Evolutionary conservation across 1,139 yeast genomes (phyloP).

Genomic region (Taphrina pruni): DNA sequence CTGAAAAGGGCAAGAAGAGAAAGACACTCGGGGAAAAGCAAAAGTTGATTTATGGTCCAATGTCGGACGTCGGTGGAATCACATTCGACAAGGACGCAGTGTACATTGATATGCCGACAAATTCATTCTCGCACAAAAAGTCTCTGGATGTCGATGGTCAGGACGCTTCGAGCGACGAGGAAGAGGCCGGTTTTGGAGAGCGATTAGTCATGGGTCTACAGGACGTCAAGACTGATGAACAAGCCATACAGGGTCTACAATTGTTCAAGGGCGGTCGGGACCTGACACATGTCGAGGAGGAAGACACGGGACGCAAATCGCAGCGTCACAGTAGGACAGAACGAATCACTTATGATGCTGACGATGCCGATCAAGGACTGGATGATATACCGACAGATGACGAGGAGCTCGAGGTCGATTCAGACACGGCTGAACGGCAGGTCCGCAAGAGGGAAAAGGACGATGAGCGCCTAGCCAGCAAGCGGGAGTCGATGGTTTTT

Average conservation of each 20-base stretch:
- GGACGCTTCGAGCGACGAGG: slow-evolving; percentile 49
- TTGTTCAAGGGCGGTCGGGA: slow-evolving; percentile 61
- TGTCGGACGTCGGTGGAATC: slow-evolving; percentile 99
- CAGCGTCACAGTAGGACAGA: slow-evolving; percentile 45
- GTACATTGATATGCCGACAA: slow-evolving; percentile 83
- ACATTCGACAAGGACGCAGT: slow-evolving; percentile 97
- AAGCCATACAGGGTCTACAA: slow-evolving; percentile 71
- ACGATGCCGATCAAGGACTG: slow-evolving; percentile 37
- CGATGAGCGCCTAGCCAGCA: slow-evolving; percentile 45
- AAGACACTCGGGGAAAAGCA: slow-evolving; percentile 92
- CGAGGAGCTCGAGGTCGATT: slow-evolving; percentile 44
- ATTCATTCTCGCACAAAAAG: slow-evolving; percentile 56
- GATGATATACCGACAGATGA: slow-evolving; percentile 44
- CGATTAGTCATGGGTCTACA: slow-evolving; percentile 81
- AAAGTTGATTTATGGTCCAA: slow-evolving; percentile 95
- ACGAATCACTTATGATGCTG: slow-evolving; percentile 54
- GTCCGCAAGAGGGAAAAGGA: slow-evolving; percentile 16
- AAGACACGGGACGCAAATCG: slow-evolving; percentile 54
- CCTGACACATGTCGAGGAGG: slow-evolving; percentile 52
- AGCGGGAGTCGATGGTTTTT: slow-evolving; percentile 49
- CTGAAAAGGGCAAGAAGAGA: slow-evolving; percentile 69
- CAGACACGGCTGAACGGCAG: slow-evolving; percentile 44
- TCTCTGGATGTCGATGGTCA: slow-evolving; percentile 37
- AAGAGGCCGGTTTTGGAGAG: slow-evolving; percentile 80
- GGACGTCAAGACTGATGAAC: slow-evolving; percentile 66